Evolutionary conservation across 1,284 basidiomycete genomes (phyloP).

Genomic region (Fistulinella cinereoalba): DNA sequence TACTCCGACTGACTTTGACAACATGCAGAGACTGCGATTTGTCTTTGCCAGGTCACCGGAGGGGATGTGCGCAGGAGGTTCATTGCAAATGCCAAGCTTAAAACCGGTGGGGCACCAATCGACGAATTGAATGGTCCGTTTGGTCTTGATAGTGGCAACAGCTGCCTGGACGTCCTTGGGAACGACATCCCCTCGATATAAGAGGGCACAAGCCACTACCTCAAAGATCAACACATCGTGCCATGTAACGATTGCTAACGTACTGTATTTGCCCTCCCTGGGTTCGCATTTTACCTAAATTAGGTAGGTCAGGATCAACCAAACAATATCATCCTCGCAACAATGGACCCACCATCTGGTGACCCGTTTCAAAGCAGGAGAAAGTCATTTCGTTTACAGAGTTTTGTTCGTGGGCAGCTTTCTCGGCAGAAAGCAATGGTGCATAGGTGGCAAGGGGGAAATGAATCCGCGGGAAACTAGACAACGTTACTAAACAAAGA

Average conservation of each 20-base stretch:
- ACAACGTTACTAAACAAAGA: slow-evolving; percentile 5
- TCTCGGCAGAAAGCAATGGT: slow-evolving; percentile 87
- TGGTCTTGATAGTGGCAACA: slow-evolving; percentile 94
- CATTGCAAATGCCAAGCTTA: slow-evolving; percentile 98
- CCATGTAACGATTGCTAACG: slow-evolving; percentile 27
- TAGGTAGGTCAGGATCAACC: slow-evolving; percentile 7
- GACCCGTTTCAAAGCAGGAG: slow-evolving; percentile 96
- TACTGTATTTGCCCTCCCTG: slow-evolving; percentile 95
- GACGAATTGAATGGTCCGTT: slow-evolving; percentile 94
- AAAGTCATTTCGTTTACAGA: slow-evolving; percentile 98
- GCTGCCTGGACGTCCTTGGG: slow-evolving; percentile 96
- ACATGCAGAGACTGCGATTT: slow-evolving; percentile 94
- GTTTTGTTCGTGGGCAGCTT: slow-evolving; percentile 95
- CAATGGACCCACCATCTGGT: slow-evolving; percentile 80
- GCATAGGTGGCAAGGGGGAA: slow-evolving; percentile 97
- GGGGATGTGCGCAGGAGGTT: slow-evolving; percentile 87
- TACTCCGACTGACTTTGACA: slow-evolving; percentile 63
- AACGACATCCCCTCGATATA: slow-evolving; percentile 96
- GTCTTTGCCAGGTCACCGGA: slow-evolving; percentile 95
- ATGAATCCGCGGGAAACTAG: slow-evolving; percentile 94
- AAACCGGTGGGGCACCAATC: slow-evolving; percentile 99
- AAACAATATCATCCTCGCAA: background rate
- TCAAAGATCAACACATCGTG: slow-evolving; percentile 1
- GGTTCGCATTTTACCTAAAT: slow-evolving; percentile 86
- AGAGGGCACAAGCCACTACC: slow-evolving; percentile 80